A percentile compares a stretch with the other conserved stretches of the same genome.
Evolutionary conservation across 179 eudicot species (phyloP).

Genomic region (Nepenthes alata): DNA sequence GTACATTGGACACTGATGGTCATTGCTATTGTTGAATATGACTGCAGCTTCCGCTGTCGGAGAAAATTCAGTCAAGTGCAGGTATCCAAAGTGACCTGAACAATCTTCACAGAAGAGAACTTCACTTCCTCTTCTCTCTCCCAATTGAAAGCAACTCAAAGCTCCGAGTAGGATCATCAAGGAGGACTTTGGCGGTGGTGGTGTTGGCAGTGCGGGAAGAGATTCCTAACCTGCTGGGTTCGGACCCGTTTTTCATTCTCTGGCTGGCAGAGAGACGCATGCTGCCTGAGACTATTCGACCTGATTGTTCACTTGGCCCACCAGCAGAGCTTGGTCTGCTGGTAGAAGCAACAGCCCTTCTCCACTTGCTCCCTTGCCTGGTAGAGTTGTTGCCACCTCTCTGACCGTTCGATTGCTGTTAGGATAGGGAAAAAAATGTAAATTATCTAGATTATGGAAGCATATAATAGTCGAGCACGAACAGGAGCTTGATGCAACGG

Average conservation of each 20-base stretch:
- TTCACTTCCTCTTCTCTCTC: slow-evolving; percentile 37
- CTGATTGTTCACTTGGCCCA: slow-evolving; percentile 22
- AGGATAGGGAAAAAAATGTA: neutral
- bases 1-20: no score
- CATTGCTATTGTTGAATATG: no score
- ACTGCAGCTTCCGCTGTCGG: no score
- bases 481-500: no score
- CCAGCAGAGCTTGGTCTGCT: slow-evolving; percentile 27
- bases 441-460: neutral
- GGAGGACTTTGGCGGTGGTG: slow-evolving; percentile 22
- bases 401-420: slow-evolving; percentile 16
- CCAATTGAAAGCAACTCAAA: slow-evolving; percentile 38
- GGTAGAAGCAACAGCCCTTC: slow-evolving; percentile 27
- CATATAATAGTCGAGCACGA: no score
- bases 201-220: slow-evolving; percentile 18
- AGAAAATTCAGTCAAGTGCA: no score
- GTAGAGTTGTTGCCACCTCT: slow-evolving; percentile 18
- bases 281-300: slow-evolving; percentile 17
- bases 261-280: slow-evolving; percentile 21
- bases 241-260: slow-evolving; percentile 28
- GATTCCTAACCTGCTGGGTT: slow-evolving; percentile 29
- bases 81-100: no score
- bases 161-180: slow-evolving; percentile 44
- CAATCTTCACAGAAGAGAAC: no score
- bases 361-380: slow-evolving; percentile 29